A percentile compares a stretch with the other conserved stretches of the same genome.
These are phyloP conservation scores for Cyphellophora attinorum DNA, from an alignment of 2,329 filamentous ascomycete species.

Conservation along the genomic window DNA sequence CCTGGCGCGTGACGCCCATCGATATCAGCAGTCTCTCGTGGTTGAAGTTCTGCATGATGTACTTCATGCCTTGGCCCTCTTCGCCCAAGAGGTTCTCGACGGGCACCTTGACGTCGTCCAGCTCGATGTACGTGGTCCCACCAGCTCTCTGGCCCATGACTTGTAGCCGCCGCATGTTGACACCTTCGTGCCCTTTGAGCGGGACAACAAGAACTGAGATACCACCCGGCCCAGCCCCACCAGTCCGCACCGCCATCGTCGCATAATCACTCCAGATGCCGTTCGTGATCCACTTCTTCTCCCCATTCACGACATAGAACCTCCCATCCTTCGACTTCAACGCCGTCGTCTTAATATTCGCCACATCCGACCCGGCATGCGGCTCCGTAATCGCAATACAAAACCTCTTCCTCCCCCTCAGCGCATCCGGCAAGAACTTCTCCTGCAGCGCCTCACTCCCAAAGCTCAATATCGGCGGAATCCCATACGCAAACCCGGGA, in stretches of 20 bases:
- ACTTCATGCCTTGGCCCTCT: slow-evolving; percentile 62
- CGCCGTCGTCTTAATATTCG: slow-evolving; percentile 60
- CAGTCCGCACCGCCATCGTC: slow-evolving; percentile 62
- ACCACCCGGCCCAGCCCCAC: slow-evolving; percentile 50
- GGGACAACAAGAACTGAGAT: slow-evolving; percentile 61
- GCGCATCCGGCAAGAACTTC: slow-evolving; percentile 55
- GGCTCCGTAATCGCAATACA: slow-evolving; percentile 76
- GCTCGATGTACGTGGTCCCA: slow-evolving; percentile 64
- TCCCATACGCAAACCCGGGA: slow-evolving; percentile 61
- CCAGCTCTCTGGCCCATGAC: slow-evolving; percentile 54
- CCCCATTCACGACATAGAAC: slow-evolving; percentile 62
- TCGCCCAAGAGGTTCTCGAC: slow-evolving; percentile 58
- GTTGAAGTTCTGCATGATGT: slow-evolving; percentile 72
- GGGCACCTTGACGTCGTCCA: slow-evolving; percentile 65
- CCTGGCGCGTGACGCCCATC: slow-evolving; percentile 52
- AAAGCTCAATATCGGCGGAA: slow-evolving; percentile 62
- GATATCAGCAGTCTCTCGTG: slow-evolving; percentile 62
- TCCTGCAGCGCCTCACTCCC: slow-evolving; percentile 53
- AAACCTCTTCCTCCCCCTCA: slow-evolving; percentile 54
- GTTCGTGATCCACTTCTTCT: slow-evolving; percentile 74
- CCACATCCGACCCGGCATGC: slow-evolving; percentile 62
- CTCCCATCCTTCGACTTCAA: slow-evolving; percentile 52
- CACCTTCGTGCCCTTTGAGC: slow-evolving; percentile 54
- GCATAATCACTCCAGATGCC: slow-evolving; percentile 60
- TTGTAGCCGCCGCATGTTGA: slow-evolving; percentile 56